Base-by-base conservation (phyloP, 169 alveolate genomes). In the Eimeria acervulina region DNA sequence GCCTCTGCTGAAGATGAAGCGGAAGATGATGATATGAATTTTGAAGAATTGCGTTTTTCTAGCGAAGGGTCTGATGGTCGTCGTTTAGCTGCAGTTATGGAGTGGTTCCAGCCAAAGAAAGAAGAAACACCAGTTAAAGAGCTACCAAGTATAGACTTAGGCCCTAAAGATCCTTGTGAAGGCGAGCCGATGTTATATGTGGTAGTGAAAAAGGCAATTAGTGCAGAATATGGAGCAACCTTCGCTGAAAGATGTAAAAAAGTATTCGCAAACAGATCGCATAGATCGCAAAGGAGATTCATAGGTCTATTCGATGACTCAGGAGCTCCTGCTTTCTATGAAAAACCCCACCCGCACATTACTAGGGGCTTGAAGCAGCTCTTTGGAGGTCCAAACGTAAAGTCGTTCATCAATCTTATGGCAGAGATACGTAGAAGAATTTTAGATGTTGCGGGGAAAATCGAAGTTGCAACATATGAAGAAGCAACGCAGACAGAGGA, bases 81-180 rank as follows among this genome's bases (percentile, higher is more conserved):
- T 6, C 31, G 95, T 0, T 89, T 91, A 10, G 90, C 76, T 0
- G 80, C 36, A n/a, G 12, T 91, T 15, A 26, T 76, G 81, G 90
- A 76, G 26, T 55, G 80, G 83, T 76, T 91, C 40, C 83, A 91
- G 51, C 74, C 44, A 4, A 91, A 91, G 76, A 55, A 83, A 15
- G 95, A 91, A 26, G 90, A 83, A 47, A 70, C 81, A 1, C 95
- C 90, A 0, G 80, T 70, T 6, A 52, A 72, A 40, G 76, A 91
- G 17, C 80, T 91, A 10, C 90, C 70, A 0, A 47, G 21, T 6
- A 44, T 91, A 8, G 95, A 91, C 23, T 26, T 76, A 8, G 95
- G 95, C 7, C 95, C 95, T 2, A 33, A 47, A 6, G 95, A 91
- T 61, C 38, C 84, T 1, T 91, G 95, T 80, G 63, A 61, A 59